Conservation (phyloP, 345 rosid genomes). For the Acer negundo region DNA sequence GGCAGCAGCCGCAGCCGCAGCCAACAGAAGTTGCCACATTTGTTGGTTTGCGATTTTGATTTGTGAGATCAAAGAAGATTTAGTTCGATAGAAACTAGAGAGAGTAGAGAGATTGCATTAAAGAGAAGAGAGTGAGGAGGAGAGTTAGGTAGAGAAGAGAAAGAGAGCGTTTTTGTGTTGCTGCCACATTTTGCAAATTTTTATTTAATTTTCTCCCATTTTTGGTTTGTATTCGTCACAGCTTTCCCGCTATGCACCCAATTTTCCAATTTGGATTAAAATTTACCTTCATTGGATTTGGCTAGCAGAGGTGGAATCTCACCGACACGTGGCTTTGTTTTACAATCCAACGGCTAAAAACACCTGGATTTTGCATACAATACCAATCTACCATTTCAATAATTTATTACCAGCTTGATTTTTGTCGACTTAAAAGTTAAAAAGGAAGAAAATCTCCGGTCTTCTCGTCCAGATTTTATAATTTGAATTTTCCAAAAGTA, state of each 20-base stretch:
- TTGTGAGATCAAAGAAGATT: slow-evolving; percentile 8
- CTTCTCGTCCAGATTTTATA: not conserved
- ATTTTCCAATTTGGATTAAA: slow-evolving; percentile 19
- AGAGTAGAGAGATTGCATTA: slow-evolving; percentile 10
- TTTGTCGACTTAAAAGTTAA: not conserved
- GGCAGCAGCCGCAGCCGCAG: slow-evolving; percentile 65
- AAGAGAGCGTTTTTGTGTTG: too few relatives aligned
- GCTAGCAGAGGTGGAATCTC: not conserved
- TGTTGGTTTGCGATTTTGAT: not conserved
- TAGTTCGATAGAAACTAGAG: not conserved
- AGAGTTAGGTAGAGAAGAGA: not conserved
- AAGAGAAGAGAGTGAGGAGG: slow-evolving; percentile 18
- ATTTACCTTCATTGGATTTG: not conserved
- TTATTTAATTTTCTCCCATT: not conserved
- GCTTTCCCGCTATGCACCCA: slow-evolving; percentile 55
- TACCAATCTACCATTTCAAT: not conserved
- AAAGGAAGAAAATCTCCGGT: too few relatives aligned
- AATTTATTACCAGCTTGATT: not conserved
- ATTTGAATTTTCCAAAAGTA: too few relatives aligned
- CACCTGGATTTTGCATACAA: not conserved
- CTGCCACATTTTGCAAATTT: not conserved
- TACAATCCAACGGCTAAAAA: not conserved
- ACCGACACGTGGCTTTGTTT: not conserved
- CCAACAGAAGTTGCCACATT: slow-evolving; percentile 83
- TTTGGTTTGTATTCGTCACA: slow-evolving; percentile 21